Base-by-base conservation (phyloP, 2,329 filamentous ascomycete species). In the Calonectria fujianensis region DNA sequence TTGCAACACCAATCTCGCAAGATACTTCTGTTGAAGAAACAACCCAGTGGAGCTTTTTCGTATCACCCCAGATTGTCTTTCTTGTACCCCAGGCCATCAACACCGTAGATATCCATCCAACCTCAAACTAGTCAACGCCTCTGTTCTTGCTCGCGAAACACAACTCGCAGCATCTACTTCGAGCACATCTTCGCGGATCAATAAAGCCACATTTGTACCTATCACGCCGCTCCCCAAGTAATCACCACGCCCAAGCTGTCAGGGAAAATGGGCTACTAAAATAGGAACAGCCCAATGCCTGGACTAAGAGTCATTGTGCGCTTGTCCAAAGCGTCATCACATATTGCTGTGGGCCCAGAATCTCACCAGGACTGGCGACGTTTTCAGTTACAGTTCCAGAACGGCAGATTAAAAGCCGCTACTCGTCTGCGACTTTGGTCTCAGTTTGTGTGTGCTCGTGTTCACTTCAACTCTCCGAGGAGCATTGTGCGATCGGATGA, bases 401-500 rank as follows among this genome's bases (percentile, higher is more conserved):
- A 27, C 32, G 8, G 52, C 10, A 20, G 39, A 35, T 69, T 41
- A 45, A 70, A 39, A 41, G 35, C 24, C 51, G 29, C 29, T 52
- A 20, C 35, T 39, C 37, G 35, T 14, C 16, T 61, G 61, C 32
- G 50, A 74, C 76, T 79, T 13, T 66, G 8, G 66, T 54, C 50
- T 54, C 67, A 91, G 92, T 89, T 89, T 59, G 20, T 24, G 32
- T 54, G 20, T 29, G 14, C 9, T 35, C 41, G 11, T 20, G 13
- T 93, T 88, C 82, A 86, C 77, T 85, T 85, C 74, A 98, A 87
- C 86, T 98, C 96, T 74, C 96, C 96, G 8, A 98, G 89, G 77
- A 98, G 89, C 82, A 98, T 90, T 54, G 91, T 96, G 65, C 95
- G 92, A 87, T 98, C 96, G n/a, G 96, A 97, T 11, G 95, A 98